Evolutionary conservation across 176 grass and related monocot genomes (phyloP), one percentile per base, ranked within the genome.

Genomic region (Stipa capillata): DNA sequence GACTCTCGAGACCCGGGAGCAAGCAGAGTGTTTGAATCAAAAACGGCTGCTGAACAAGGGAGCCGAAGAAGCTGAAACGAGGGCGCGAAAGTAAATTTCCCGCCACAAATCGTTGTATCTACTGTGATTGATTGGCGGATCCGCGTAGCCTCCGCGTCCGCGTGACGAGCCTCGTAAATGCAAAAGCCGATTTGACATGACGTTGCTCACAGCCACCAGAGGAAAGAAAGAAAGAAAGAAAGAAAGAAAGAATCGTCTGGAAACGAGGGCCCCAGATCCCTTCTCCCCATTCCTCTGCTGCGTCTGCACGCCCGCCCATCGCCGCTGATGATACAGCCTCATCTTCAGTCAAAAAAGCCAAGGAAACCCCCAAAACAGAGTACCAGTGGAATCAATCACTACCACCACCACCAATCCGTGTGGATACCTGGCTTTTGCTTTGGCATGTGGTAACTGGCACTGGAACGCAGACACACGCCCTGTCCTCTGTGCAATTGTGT

Each of bases 361-460:
- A 42, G 34, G 33, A 18, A 37, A 64, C 18, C 55, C 63, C 20
- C 63, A 11, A 1, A 60, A 54, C 51, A 40, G 58, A 62, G 32
- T 12, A 37, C 3, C 32, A 61, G 58, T 34, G 60, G 60, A 12
- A n/a, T 8, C 32, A 33, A 64, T 9, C 6, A 53, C 4, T 17
- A 16, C 15, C 1, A 10, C 41, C 65, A 29, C 74, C 16, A 24
- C 17, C 59, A 21, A 35, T 17, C 60, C 8, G 8, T 34, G 18
- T 42, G 77, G 48, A 40, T 37, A 40, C 29, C 8, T 27, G 61
- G 17, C 6, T 13, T 4, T 69, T 52, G 77, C 77, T 59, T 75
- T 81, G 69, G 60, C 69, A 68, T 58, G 79, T 70, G 71, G 78
- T 0, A 76, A 60, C 62, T 70, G 72, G 63, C 85, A 77, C 40